Conservation (phyloP, 2,329 filamentous ascomycete species). For the Alternaria sp. region DNA sequence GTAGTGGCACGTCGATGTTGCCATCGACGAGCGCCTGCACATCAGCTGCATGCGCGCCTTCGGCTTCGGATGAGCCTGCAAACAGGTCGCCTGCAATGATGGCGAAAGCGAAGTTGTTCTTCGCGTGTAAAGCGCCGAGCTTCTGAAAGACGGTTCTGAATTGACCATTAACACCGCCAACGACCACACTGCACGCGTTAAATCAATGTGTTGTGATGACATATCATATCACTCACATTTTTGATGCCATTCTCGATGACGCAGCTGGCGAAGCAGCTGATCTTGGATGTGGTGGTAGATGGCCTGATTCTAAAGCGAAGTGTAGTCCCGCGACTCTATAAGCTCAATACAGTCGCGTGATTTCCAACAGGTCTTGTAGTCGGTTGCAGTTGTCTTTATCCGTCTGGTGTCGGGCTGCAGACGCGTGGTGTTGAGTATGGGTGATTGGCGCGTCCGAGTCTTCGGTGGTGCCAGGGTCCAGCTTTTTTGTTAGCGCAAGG, state of each 20-base stretch:
- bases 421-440: constrained; percentile 27
- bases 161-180: constrained; percentile 84
- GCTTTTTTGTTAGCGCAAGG: constrained; percentile 33
- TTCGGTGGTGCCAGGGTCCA: constrained; percentile 28
- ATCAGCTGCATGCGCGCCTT: constrained; percentile 64
- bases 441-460: constrained; percentile 23
- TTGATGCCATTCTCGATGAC: constrained; percentile 60
- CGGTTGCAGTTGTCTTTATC: background rate
- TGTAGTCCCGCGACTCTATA: background rate
- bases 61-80: constrained; percentile 56
- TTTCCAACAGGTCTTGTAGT: background rate
- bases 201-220: background rate
- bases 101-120: constrained; percentile 87
- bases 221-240: constrained; percentile 56
- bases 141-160: constrained; percentile 80
- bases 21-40: constrained; percentile 74
- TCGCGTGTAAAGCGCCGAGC: constrained; percentile 78
- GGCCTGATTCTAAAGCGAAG: background rate
- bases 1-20: constrained; percentile 76
- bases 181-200: constrained; percentile 69
- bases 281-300: background rate
- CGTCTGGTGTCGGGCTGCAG: constrained; percentile 10
- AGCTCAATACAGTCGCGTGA: background rate
- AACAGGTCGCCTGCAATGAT: constrained; percentile 88
- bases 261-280: background rate